Base-by-base conservation (phyloP, 2,329 filamentous ascomycete species). In the Fusarium acutatum region DNA sequence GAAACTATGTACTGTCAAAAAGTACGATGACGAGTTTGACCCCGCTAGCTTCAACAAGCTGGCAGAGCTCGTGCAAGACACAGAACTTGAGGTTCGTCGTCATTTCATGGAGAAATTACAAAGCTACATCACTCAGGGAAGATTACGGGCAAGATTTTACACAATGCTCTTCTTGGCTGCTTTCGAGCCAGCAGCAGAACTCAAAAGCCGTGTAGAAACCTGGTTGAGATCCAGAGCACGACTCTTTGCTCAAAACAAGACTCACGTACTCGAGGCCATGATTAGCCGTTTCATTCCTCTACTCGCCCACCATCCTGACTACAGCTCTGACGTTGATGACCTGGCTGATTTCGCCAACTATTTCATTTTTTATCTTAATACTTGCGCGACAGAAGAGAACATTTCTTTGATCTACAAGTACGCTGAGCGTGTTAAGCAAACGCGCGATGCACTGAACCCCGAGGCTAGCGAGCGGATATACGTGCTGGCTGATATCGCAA, bases 261-360 rank as follows among this genome's bases (percentile, higher is more conserved):
- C 88, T 76, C 87, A 90, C 61, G 87, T 93, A 13, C 90, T 99
- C 85, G 96, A 98, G 82, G 89, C 91, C 28, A 88, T 92, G 18
- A 93, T 98, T 80, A 91, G 93, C 32, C 91, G 96, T 14, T 88
- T 98, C 38, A 86, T 99, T 59, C 96, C 95, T 54, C 85, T 99
- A 47, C 88, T 99, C 47, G 95, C 96, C 10, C 96, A 98, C 80
- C 96, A 99, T 80, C 95, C 95, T 3, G 96, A 99, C 81, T 98
- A 96, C 75, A 90, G 89, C 69, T 81, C 87, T 4, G 88, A 89
- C 11, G 83, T 90, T 6, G 88, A 90, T 20, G 92, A 95, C 53
- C 84, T 98, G 54, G 86, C 91, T 49, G 94, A 97, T 79, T 95
- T 97, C 81, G 91, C 94, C 11, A 91, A 91, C 75, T 99, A 98